These are phyloP conservation scores for Linderniella brevidens DNA, from an alignment of 257 asterid species.

Conservation along the genomic window DNA sequence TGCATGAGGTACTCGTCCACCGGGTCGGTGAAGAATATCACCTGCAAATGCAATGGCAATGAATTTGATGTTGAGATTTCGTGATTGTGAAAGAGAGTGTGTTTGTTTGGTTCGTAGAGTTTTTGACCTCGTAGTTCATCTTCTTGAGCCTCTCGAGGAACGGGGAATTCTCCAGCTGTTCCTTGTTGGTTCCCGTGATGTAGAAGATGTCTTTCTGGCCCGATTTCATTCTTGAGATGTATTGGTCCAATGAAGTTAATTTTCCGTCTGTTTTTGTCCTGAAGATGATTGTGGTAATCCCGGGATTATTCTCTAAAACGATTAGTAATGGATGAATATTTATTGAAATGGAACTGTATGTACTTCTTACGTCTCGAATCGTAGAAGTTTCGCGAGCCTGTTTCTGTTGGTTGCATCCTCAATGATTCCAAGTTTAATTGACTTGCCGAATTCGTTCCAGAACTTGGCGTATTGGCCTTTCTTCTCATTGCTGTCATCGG, in stretches of 20 bases:
- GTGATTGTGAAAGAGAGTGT: too few relatives aligned
- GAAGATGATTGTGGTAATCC: slow-evolving; percentile 8
- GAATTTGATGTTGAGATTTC: not conserved
- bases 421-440: slow-evolving; percentile 57
- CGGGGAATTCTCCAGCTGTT: slow-evolving; percentile 89
- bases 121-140: slow-evolving; percentile 74
- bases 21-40: slow-evolving; percentile 76
- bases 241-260: slow-evolving; percentile 75
- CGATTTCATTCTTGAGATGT: slow-evolving; percentile 86
- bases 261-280: slow-evolving; percentile 90
- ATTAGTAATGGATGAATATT: not conserved
- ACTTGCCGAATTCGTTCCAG: slow-evolving; percentile 95
- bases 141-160: slow-evolving; percentile 83
- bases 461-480: slow-evolving; percentile 73
- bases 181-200: slow-evolving; percentile 87
- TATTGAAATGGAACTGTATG: not conserved
- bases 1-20: slow-evolving; percentile 93
- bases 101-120: not conserved
- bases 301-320: not conserved
- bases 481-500: slow-evolving; percentile 59
- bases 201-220: slow-evolving; percentile 95
- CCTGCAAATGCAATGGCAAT: slow-evolving; percentile 30
- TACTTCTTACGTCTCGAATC: slow-evolving; percentile 1
- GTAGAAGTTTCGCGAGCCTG: not conserved
- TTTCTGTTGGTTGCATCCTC: slow-evolving; percentile 1